Conservation (phyloP, 73 alveolate species). For the Paraurostyla sp. region DNA sequence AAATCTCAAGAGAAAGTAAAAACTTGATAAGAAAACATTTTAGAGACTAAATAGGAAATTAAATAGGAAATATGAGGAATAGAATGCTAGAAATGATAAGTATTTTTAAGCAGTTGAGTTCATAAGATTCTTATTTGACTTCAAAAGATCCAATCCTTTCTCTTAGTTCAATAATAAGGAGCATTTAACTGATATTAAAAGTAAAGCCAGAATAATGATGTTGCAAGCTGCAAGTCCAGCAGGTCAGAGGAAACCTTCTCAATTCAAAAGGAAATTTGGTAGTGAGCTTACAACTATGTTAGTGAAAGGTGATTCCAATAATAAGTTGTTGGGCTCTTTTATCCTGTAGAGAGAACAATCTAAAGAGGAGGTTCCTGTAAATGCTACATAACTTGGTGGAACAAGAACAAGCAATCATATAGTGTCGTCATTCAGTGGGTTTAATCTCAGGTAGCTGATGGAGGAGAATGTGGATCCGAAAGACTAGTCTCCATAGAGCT, state of each 20-base stretch:
- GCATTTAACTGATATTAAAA: neutral
- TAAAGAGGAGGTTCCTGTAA: too few species aligned
- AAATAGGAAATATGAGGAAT: conserved; percentile 43
- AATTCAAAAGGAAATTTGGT: neutral
- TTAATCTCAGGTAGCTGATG: too few species aligned
- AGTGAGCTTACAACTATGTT: neutral
- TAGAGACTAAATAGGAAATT: neutral
- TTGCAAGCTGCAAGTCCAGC: neutral
- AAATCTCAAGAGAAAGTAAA: conserved; percentile 32
- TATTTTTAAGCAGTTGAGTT: conserved; percentile 18
- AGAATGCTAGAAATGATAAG: conserved; percentile 19
- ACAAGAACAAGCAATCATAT: too few species aligned
- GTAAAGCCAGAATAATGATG: conserved; percentile 4
- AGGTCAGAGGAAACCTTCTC: neutral
- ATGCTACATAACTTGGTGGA: too few species aligned
- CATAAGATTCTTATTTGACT: conserved; percentile 37
- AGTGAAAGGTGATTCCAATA: neutral
- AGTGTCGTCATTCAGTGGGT: too few species aligned
- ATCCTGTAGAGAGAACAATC: neutral
- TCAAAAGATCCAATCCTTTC: conserved; percentile 10
- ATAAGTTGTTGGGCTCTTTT: neutral
- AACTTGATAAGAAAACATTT: conserved; percentile 37
- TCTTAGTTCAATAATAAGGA: neutral
- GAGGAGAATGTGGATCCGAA: too few species aligned
- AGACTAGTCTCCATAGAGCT: too few species aligned